Percentiles rank a stretch among this genome's conserved stretches.
These are phyloP conservation scores for Xylaria cubensis DNA, from an alignment of 495 filamentous ascomycete genomes.

Conservation along the genomic window DNA sequence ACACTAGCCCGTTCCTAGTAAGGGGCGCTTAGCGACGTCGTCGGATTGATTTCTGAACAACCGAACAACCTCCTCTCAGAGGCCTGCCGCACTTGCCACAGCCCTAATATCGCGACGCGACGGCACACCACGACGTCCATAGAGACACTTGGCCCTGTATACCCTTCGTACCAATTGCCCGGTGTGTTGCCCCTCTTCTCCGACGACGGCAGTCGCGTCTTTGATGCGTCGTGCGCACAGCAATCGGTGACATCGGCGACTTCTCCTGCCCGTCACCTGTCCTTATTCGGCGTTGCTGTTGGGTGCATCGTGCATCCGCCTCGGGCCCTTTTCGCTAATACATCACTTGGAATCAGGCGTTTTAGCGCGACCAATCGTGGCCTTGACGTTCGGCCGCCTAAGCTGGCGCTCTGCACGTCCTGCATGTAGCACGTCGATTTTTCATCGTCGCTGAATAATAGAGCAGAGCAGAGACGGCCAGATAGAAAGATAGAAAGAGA, in stretches of 20 bases:
- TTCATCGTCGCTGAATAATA: conserved; percentile 14
- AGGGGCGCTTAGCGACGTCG: conserved; percentile 27
- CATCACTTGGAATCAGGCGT: conserved; percentile 13
- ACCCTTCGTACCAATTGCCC: conserved; percentile 5
- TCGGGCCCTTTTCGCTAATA: conserved; percentile 3
- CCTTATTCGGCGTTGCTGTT: not conserved
- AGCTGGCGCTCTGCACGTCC: conserved; percentile 6
- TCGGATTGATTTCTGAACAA: conserved; percentile 29
- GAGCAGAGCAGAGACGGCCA: not conserved
- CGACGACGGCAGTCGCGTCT: not conserved
- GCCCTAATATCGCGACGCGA: conserved; percentile 28
- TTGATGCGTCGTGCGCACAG: not conserved
- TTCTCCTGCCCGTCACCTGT: not conserved
- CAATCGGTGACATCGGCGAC: not conserved
- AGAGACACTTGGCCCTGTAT: not conserved
- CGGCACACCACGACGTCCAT: conserved; percentile 11
- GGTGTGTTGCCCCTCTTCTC: not conserved
- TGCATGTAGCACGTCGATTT: conserved; percentile 14
- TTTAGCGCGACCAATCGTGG: conserved; percentile 1
- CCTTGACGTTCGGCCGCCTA: conserved; percentile 12
- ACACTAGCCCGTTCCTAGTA: conserved; percentile 23
- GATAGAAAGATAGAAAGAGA: not conserved
- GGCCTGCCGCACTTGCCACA: conserved; percentile 23
- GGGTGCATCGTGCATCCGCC: not conserved
- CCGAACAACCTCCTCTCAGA: conserved; percentile 27